Conservation (phyloP, 208 protist genomes). For the Crithidia bombi region DNA sequence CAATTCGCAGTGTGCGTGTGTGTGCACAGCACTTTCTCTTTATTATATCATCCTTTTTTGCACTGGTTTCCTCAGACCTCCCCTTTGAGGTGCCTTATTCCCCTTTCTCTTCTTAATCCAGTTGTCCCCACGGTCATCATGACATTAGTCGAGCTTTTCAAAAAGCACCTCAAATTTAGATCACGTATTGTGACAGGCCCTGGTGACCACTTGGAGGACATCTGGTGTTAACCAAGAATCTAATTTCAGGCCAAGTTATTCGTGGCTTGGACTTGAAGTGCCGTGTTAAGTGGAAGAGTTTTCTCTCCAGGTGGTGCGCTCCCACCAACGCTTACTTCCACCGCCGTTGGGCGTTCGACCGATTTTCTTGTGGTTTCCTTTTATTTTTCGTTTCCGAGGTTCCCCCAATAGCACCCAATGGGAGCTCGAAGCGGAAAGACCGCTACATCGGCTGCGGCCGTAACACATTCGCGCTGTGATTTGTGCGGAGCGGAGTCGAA, state of each 20-base stretch:
- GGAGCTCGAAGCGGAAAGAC: constrained; percentile 24
- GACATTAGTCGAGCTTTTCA: neutral
- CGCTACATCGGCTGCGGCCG: neutral
- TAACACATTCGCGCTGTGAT: constrained; percentile 1
- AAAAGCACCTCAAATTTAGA: neutral
- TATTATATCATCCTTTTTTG: no score
- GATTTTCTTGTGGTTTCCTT: neutral
- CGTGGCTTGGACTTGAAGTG: neutral
- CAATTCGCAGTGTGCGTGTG: no score
- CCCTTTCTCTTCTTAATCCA: neutral
- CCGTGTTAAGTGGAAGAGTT: neutral
- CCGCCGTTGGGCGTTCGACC: neutral
- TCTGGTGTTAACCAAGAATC: neutral
- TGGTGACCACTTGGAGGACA: neutral
- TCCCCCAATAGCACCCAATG: constrained; percentile 8
- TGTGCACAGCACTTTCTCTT: neutral
- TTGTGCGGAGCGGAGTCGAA: constrained; percentile 8
- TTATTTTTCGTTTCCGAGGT: neutral
- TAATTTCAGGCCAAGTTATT: neutral
- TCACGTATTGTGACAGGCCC: neutral
- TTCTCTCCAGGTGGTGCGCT: neutral
- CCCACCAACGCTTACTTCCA: neutral
- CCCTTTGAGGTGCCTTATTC: neutral
- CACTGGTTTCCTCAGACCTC: no score
- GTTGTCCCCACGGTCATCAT: neutral